These are phyloP conservation scores for Pseudozyma flocculosa DNA, from an alignment of 1,284 basidiomycete genomes.

Conservation along the genomic window DNA sequence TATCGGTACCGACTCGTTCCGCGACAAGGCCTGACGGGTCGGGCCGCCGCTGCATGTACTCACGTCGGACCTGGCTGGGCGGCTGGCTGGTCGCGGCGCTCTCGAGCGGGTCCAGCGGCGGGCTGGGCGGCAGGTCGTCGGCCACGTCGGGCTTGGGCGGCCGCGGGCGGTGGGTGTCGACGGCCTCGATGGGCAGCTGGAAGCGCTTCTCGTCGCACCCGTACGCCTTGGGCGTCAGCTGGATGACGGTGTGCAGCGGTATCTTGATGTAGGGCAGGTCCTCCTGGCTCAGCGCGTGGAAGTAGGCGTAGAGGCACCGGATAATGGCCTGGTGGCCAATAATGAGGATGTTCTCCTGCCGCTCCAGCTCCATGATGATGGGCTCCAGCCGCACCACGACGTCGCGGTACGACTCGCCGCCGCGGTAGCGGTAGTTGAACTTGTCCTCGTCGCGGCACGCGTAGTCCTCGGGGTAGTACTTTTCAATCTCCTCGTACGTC, in stretches of 20 bases:
- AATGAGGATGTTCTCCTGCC: slow-evolving; percentile 94
- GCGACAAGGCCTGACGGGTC: no score
- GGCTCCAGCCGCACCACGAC: slow-evolving; percentile 90
- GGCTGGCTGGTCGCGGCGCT: slow-evolving; percentile 28
- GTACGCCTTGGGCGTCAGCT: slow-evolving; percentile 94
- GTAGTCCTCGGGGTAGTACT: slow-evolving; percentile 94
- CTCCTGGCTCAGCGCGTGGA: slow-evolving; percentile 85
- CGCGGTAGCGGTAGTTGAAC: slow-evolving; percentile 93
- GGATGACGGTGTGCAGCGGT: slow-evolving; percentile 89
- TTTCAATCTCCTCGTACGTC: slow-evolving; percentile 97
- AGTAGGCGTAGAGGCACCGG: slow-evolving; percentile 74
- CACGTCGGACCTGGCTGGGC: slow-evolving; percentile 11
- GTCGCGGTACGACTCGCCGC: slow-evolving; percentile 92
- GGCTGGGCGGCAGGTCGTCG: slow-evolving; percentile 29
- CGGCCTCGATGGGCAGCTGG: slow-evolving; percentile 56
- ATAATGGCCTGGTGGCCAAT: slow-evolving; percentile 81
- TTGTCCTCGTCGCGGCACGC: slow-evolving; percentile 99
- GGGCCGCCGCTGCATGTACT: no score
- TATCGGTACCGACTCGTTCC: no score
- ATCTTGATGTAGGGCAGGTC: slow-evolving; percentile 95
- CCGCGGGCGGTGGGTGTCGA: slow-evolving; percentile 54
- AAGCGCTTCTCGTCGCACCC: slow-evolving; percentile 96
- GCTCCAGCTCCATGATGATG: slow-evolving; percentile 97
- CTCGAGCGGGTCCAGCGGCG: slow-evolving; percentile 31
- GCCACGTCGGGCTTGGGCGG: slow-evolving; percentile 16